Percentiles rank a stretch among this genome's conserved stretches.
Evolutionary conservation across 129 eudicot genomes (phyloP).

Genomic region (Apium graveolens): DNA sequence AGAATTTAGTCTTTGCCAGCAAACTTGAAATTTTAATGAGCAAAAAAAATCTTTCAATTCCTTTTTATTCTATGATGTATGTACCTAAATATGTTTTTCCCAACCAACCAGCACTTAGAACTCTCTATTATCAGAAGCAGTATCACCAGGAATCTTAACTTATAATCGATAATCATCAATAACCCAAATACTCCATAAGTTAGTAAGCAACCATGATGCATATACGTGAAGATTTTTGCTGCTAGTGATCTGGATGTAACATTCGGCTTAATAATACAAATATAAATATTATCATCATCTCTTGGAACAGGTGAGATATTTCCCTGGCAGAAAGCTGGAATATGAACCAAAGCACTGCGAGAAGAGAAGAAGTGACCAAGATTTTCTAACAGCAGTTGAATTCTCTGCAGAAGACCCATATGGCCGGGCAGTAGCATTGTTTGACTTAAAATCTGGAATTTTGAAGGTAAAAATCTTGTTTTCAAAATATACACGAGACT

Average conservation of each 20-base stretch:
- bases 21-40: not conserved
- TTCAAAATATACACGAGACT: not conserved
- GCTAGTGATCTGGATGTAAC: not conserved
- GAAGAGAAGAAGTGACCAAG: constrained; percentile 38
- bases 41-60: not conserved
- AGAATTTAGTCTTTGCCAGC: not conserved
- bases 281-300: not conserved
- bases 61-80: not conserved
- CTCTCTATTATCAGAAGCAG: not conserved
- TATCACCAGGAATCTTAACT: not conserved
- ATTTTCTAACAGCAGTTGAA: constrained; percentile 66
- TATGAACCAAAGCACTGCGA: constrained; percentile 52
- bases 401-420: constrained; percentile 74
- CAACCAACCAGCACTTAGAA: not conserved
- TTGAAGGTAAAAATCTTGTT: constrained; percentile 36
- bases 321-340: constrained; percentile 67
- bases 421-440: constrained; percentile 72
- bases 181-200: not conserved
- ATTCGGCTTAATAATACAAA: not conserved
- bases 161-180: not conserved
- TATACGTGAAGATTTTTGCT: not conserved
- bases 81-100: not conserved
- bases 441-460: constrained; percentile 59
- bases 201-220: not conserved
- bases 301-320: constrained; percentile 54